Percentiles rank a stretch among this genome's conserved stretches.
phyloP scores from a whole-genome alignment of 306 rosid genomes.

The Pachyrhizus erosus region DNA sequence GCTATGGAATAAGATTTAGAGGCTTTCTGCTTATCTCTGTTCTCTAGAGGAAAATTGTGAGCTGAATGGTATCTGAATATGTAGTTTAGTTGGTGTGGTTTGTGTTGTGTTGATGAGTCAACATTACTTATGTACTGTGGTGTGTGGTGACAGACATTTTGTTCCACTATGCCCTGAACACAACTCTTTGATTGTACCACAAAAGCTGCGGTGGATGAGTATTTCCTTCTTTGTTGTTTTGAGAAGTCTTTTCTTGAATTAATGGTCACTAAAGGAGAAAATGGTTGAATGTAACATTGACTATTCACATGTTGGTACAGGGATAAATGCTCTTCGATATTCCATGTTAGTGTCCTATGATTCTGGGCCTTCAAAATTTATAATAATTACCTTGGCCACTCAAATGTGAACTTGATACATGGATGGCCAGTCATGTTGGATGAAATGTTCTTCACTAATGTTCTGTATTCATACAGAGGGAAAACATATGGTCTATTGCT shows the following conservation, averaged over 20 bases:
- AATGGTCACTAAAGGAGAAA: slow-evolving; percentile 19
- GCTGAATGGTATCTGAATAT: slow-evolving; percentile 10
- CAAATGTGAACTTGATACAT: background rate
- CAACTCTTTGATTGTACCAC: background rate
- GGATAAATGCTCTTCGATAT: background rate
- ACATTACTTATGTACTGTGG: background rate
- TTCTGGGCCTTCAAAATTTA: background rate
- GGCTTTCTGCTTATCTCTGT: background rate
- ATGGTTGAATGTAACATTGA: background rate
- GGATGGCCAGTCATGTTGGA: background rate
- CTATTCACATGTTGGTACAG: too few relatives aligned
- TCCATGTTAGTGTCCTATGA: background rate
- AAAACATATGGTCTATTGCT: background rate
- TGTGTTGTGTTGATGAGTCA: too few relatives aligned
- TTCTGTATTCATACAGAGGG: slow-evolving; percentile 5
- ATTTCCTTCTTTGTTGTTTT: background rate
- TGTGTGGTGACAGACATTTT: background rate
- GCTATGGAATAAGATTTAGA: background rate
- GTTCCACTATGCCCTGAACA: background rate
- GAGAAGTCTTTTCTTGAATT: slow-evolving; percentile 11
- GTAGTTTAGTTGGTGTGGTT: background rate
- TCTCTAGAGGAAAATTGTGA: background rate
- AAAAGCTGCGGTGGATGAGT: background rate
- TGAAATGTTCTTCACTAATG: background rate
- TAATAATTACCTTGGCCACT: background rate